Evolutionary conservation across 2,329 filamentous ascomycete species (phyloP).

Genomic region (Pseudocercospora pini-densiflorae): DNA sequence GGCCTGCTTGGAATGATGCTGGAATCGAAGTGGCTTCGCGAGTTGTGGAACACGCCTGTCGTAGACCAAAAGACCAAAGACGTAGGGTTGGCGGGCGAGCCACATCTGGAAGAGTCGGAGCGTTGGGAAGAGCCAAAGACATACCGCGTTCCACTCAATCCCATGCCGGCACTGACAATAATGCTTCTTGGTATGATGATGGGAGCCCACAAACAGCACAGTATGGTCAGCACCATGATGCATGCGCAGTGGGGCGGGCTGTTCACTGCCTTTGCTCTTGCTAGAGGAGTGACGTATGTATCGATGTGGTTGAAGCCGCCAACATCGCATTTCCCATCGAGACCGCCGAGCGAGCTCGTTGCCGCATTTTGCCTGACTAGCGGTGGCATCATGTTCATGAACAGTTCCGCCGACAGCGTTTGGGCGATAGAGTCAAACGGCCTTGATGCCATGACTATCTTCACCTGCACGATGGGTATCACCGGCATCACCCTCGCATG

Average conservation of each 20-base stretch:
- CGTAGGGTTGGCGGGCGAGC: constrained; percentile 30
- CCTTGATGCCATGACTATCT: constrained; percentile 90
- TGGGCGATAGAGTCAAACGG: constrained; percentile 74
- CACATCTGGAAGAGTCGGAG: constrained; percentile 37
- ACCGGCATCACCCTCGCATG: constrained; percentile 86
- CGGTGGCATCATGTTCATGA: constrained; percentile 91
- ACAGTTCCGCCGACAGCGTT: constrained; percentile 79
- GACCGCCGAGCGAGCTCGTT: constrained; percentile 89
- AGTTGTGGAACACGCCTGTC: constrained; percentile 63
- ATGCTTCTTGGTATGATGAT: constrained; percentile 91
- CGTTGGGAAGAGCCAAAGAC: constrained; percentile 64
- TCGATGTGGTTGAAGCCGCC: constrained; percentile 80
- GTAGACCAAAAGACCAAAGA: constrained; percentile 45
- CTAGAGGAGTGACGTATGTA: constrained; percentile 79
- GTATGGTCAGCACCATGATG: constrained; percentile 86
- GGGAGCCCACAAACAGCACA: constrained; percentile 84
- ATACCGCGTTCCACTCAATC: constrained; percentile 81
- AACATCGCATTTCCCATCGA: constrained; percentile 76
- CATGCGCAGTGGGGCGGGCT: constrained; percentile 93
- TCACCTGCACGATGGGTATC: constrained; percentile 84
- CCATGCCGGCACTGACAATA: constrained; percentile 84
- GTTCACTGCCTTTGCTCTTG: constrained; percentile 77
- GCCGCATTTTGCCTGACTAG: constrained; percentile 83
- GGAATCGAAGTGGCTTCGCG: constrained; percentile 59
- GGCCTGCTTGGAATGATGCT: constrained; percentile 64